These are phyloP conservation scores for Acanthamoeba divionensis DNA, from an alignment of 208 protist genomes.

Conservation along the genomic window DNA sequence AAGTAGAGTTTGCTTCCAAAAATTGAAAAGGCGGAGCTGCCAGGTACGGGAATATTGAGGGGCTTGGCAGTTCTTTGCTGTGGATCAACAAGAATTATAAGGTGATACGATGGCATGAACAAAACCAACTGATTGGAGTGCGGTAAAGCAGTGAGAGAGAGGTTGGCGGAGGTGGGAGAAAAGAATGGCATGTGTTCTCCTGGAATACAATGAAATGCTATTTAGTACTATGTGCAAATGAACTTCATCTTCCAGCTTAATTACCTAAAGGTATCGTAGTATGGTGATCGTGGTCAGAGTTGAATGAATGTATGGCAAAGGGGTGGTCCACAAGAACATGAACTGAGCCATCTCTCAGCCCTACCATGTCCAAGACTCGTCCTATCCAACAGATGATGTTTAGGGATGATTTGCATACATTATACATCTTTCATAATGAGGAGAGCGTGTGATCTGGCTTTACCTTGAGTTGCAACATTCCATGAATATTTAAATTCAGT, in stretches of 20 bases:
- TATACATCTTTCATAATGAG: neutral
- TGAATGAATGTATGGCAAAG: conserved; percentile 49
- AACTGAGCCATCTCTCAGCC: neutral
- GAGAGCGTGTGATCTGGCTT: neutral
- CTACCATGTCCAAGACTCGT: neutral
- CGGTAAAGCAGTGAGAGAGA: neutral
- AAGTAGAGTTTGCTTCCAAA: conserved; percentile 34
- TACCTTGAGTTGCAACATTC: conserved; percentile 31
- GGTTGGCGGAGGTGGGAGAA: conserved; percentile 3
- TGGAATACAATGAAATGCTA: neutral
- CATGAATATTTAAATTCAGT: conserved; percentile 51
- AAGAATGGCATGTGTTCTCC: conserved; percentile 47
- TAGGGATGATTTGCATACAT: neutral
- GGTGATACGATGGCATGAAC: conserved; percentile 20
- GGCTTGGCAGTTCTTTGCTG: neutral
- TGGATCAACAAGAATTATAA: conserved; percentile 17
- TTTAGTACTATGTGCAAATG: neutral
- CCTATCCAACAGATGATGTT: neutral
- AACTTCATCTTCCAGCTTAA: neutral
- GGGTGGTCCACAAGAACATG: conserved; percentile 50
- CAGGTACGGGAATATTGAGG: conserved; percentile 23
- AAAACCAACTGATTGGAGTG: neutral
- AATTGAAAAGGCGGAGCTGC: neutral
- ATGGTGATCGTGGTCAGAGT: neutral
- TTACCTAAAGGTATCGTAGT: neutral